Evolutionary conservation across 116 monocot genomes (phyloP).

Genomic region (Dioscorea cayenensis): DNA sequence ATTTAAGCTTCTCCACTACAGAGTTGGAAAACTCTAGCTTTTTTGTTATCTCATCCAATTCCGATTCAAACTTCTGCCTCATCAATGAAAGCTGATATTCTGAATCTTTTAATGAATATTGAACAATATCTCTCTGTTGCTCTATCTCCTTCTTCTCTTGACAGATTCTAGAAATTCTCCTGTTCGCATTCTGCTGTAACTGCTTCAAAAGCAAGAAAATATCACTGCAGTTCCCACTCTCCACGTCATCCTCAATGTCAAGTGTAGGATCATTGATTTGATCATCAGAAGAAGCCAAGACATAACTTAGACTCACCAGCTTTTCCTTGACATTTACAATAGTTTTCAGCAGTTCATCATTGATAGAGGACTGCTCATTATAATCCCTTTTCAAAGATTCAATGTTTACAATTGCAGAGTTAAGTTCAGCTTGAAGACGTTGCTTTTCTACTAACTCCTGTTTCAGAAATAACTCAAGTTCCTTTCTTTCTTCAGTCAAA

Average conservation of each 20-base stretch:
- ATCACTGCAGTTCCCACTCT: slow-evolving; percentile 26
- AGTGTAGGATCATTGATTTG: slow-evolving; percentile 19
- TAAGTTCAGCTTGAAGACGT: slow-evolving; percentile 35
- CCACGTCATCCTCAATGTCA: slow-evolving; percentile 21
- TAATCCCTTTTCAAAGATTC: slow-evolving; percentile 45
- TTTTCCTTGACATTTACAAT: slow-evolving; percentile 31
- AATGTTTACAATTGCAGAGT: slow-evolving; percentile 23
- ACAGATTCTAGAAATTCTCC: slow-evolving; percentile 40
- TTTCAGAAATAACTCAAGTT: slow-evolving; percentile 40
- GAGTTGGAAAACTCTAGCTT: slow-evolving; percentile 57
- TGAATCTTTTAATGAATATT: slow-evolving; percentile 11
- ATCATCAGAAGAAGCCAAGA: slow-evolving; percentile 24
- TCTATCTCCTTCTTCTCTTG: slow-evolving; percentile 44
- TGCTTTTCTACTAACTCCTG: slow-evolving; percentile 45
- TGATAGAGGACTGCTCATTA: slow-evolving; percentile 23
- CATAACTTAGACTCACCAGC: slow-evolving; percentile 28
- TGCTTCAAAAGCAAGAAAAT: slow-evolving; percentile 38
- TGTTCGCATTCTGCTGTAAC: slow-evolving; percentile 23
- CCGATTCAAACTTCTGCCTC: slow-evolving; percentile 41
- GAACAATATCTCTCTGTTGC: slow-evolving; percentile 30
- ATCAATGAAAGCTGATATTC: slow-evolving; percentile 20
- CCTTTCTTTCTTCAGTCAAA: slow-evolving; percentile 45
- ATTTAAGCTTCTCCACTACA: slow-evolving; percentile 41
- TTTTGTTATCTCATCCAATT: slow-evolving; percentile 31
- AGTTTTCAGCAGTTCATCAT: slow-evolving; percentile 36